Evolutionary conservation across 1,284 basidiomycete species (phyloP), one percentile per base, ranked within the genome.

Genomic region (Tilletia caries): DNA sequence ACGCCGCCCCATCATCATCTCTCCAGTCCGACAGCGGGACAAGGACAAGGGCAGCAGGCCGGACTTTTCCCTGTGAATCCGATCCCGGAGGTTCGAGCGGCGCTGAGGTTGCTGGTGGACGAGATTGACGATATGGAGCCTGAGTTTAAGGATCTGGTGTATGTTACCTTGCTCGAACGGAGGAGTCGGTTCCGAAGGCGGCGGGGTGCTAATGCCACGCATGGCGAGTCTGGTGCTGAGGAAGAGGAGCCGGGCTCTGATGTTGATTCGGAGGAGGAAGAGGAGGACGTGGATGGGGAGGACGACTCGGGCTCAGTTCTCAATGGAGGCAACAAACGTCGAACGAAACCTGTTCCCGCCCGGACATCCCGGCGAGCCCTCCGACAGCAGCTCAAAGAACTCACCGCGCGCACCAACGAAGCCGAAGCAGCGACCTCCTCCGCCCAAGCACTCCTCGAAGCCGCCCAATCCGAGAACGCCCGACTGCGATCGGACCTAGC

Each of bases 121-220:
- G 71, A 72, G 2, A 67, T 80, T 32, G 76, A 80, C 46, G 72
- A 73, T 15, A 34, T 77, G 27, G 76, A 80, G 32, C 73, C 73
- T 27, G 77, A 80, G 58, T 80, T 80, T 64, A 69, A 68, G 33
- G 58, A 70, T 34, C 74, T 80, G 25, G 79, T 80, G 69, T 70
- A 80, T 37, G 50, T 64, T 2, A 73, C 76, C 60, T 72, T 80
- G 6, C 73, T 80, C 37, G 71, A 74, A 20, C 58, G 58, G 15
- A 62, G 33, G 18, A 62, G 58, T 62, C 58, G 58, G 8, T 37
- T 62, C 20, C 58, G 58, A 13, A 27, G 58, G 27, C 10, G 58
- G 34, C 27, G 32, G 15, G 29, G 32, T 3, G 18, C 58, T 29
- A 37, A 13, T 3, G 27, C 29, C 3, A 62, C 58, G 5, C 10